These are phyloP conservation scores for Takakia lepidozioides DNA, from an alignment of 225 moss, liverwort and hornwort species.

Conservation along the genomic window DNA sequence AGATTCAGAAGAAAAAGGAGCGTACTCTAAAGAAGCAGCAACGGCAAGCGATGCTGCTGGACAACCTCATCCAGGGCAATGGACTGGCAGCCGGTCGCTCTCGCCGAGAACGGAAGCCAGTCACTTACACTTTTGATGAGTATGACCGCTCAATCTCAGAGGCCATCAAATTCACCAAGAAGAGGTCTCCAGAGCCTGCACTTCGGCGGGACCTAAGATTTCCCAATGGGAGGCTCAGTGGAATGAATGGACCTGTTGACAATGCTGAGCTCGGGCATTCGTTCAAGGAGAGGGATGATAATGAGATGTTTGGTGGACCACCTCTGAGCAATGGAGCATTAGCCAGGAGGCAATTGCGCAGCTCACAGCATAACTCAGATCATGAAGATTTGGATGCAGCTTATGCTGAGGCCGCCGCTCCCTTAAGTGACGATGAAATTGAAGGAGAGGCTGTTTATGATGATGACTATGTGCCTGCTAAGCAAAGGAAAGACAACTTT, in stretches of 20 bases:
- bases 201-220: constrained; percentile 53
- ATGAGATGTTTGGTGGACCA: constrained; percentile 14
- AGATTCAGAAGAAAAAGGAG: constrained; percentile 90
- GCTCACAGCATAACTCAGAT: constrained; percentile 42
- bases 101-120: constrained; percentile 89
- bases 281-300: constrained; percentile 37
- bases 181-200: constrained; percentile 49
- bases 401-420: constrained; percentile 33
- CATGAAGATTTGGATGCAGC: constrained; percentile 40
- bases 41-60: constrained; percentile 83
- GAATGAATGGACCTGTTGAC: constrained; percentile 37
- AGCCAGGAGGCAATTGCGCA: constrained; percentile 60
- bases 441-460: constrained; percentile 97
- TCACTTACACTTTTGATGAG: constrained; percentile 94
- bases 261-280: constrained; percentile 15
- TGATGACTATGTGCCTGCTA: constrained; percentile 75
- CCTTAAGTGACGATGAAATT: constrained; percentile 87
- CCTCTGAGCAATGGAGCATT: constrained; percentile 25
- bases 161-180: constrained; percentile 97
- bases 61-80: constrained; percentile 65
- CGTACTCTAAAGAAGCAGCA: constrained; percentile 82
- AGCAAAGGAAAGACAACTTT: constrained; percentile 16
- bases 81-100: constrained; percentile 92
- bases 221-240: constrained; percentile 36
- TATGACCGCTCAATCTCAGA: constrained; percentile 93